Evolutionary conservation across 23 red algal species (phyloP), one percentile per base, ranked within the genome.

Genomic region (Gracilariopsis chorda): DNA sequence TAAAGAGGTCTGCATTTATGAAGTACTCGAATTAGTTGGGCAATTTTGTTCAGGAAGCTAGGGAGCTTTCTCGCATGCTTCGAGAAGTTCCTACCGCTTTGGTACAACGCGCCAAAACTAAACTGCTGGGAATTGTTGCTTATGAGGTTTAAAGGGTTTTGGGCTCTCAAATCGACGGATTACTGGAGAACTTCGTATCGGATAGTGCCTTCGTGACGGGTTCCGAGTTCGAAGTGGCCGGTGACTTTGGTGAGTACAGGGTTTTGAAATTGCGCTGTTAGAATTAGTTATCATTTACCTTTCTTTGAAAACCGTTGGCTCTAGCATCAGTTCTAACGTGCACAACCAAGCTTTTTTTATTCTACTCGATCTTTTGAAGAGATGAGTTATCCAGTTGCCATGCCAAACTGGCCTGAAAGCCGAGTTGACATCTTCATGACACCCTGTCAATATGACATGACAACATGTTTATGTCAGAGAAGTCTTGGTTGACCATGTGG

Each of bases 231-330:
- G 58, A 70, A 12, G 49, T 53, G 3, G 49, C 65, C 13, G 85
- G 85, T 42, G 28, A 56, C 8, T 89, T 78, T 89, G 85, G 76
- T 6, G 51, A 47, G 21, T 89, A 89, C 45, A 69, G 85, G 3
- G 85, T 89, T 7, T n/a, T n/a, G n/a, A n/a, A n/a, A n/a, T n/a
- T n/a, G n/a, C n/a, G n/a, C n/a, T n/a, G n/a, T n/a, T n/a, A n/a
- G n/a, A n/a, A n/a, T n/a, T n/a, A n/a, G n/a, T n/a, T n/a, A n/a
- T n/a, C n/a, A n/a, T n/a, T n/a, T n/a, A n/a, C n/a, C n/a, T n/a
- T n/a, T n/a, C n/a, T n/a, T n/a, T n/a, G n/a, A n/a, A n/a, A n/a
- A n/a, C n/a, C n/a, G n/a, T n/a, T n/a, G n/a, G n/a, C n/a, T n/a
- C n/a, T n/a, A n/a, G n/a, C n/a, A n/a, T n/a, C n/a, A n/a, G n/a